phyloP scores from a whole-genome alignment of 345 rosid species.

The Hibiscus tridactylites region DNA sequence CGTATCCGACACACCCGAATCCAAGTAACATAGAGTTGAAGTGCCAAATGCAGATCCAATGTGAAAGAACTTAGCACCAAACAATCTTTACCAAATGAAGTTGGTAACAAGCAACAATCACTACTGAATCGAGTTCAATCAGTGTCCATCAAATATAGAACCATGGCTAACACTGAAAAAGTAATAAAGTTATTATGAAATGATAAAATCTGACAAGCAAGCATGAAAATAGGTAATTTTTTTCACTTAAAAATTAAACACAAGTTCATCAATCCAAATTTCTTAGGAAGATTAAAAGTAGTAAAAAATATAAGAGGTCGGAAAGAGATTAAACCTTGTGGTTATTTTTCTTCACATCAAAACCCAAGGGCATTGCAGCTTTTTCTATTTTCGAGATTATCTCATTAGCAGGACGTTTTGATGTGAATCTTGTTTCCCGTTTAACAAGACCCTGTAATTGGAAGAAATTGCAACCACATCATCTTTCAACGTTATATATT shows the following conservation, averaged over 20 bases:
- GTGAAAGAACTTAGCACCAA: not conserved
- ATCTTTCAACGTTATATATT: conserved; percentile 5
- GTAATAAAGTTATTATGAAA: not conserved
- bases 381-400: conserved; percentile 85
- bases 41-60: not conserved
- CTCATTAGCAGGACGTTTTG: conserved; percentile 74
- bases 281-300: not conserved
- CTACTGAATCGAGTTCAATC: not conserved
- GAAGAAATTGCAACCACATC: conserved; percentile 12
- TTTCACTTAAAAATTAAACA: not conserved
- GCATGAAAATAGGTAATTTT: not conserved
- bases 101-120: not conserved
- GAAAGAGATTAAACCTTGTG: conserved; percentile 48
- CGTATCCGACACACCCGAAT: not conserved
- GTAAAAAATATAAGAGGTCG: not conserved
- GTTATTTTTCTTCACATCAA: conserved; percentile 88
- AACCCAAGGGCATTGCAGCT: conserved; percentile 82
- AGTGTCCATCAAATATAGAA: not conserved
- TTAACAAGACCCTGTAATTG: conserved; percentile 73
- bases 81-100: not conserved
- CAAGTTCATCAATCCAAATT: not conserved
- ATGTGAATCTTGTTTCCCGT: conserved; percentile 87
- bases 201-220: not conserved
- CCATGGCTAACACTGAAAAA: not conserved
- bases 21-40: not conserved